These are phyloP conservation scores for Hymenoscyphus albidus DNA, from an alignment of 2,329 filamentous ascomycete genomes.

Conservation along the genomic window DNA sequence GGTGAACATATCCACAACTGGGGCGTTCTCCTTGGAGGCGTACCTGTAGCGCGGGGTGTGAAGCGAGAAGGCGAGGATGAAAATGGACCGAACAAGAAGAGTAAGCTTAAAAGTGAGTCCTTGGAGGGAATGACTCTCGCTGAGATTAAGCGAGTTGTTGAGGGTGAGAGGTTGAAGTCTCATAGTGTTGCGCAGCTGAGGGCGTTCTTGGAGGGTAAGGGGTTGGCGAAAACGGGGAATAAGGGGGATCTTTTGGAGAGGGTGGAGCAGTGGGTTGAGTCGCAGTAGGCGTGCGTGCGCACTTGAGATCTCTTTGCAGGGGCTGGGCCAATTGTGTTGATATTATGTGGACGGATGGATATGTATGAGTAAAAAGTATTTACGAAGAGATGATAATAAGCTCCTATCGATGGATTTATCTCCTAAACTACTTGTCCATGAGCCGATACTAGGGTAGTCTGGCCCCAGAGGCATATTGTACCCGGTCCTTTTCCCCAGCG, in stretches of 20 bases:
- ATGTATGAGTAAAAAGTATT: too few species aligned
- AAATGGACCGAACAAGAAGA: conserved; percentile 27
- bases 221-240: conserved; percentile 24
- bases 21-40: conserved; percentile 63
- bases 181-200: conserved; percentile 28
- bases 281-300: conserved; percentile 14
- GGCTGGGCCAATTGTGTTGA: too few species aligned
- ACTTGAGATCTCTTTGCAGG: too few species aligned
- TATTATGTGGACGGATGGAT: too few species aligned
- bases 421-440: too few species aligned
- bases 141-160: conserved; percentile 24
- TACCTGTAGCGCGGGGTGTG: conserved; percentile 11
- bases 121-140: conserved; percentile 20
- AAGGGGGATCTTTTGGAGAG: conserved; percentile 29
- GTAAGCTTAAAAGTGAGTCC: conserved; percentile 11
- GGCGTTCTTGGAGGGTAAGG: conserved; percentile 23
- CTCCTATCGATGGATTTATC: too few species aligned
- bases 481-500: too few species aligned
- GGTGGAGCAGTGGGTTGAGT: conserved; percentile 28
- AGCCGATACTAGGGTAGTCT: too few species aligned
- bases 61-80: conserved; percentile 50
- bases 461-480: too few species aligned
- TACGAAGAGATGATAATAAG: too few species aligned
- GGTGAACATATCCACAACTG: conserved; percentile 76
- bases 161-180: conserved; percentile 16